These are phyloP conservation scores for Eudorina sp. DNA, from an alignment of 139 green algal species.

Conservation along the genomic window DNA sequence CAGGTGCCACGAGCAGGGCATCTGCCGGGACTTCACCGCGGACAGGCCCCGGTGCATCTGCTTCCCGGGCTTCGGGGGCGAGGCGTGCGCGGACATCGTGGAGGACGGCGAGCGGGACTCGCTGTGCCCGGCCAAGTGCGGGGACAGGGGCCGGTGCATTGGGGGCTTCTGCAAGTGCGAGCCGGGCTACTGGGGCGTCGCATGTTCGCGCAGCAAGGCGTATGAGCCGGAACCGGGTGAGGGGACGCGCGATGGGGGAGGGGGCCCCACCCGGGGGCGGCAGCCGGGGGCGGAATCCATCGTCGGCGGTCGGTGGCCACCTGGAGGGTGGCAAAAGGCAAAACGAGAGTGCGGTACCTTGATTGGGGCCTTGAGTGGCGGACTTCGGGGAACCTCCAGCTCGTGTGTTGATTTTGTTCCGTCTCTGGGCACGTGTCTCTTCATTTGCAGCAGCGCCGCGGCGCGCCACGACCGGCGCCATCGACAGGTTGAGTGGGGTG, in stretches of 20 bases:
- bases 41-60: background rate
- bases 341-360: background rate
- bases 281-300: background rate
- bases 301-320: background rate
- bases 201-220: conserved; percentile 32
- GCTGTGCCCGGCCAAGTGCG: conserved; percentile 19
- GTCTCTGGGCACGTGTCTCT: no score
- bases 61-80: conserved; percentile 15
- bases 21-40: background rate
- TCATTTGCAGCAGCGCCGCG: no score
- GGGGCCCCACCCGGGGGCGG: background rate
- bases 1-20: conserved; percentile 33
- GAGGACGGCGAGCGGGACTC: background rate
- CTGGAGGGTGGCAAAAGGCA: background rate
- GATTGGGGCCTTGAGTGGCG: background rate
- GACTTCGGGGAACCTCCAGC: no score
- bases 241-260: background rate
- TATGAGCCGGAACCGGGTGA: conserved; percentile 11
- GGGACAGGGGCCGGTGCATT: conserved; percentile 27
- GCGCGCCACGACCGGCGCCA: no score
- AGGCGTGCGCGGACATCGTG: background rate
- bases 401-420: no score
- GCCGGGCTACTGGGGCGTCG: conserved; percentile 41
- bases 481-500: background rate
- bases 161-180: conserved; percentile 57